Base-by-base conservation (phyloP, 2,329 filamentous ascomycete species). In the Leptoxyphium fumago region DNA sequence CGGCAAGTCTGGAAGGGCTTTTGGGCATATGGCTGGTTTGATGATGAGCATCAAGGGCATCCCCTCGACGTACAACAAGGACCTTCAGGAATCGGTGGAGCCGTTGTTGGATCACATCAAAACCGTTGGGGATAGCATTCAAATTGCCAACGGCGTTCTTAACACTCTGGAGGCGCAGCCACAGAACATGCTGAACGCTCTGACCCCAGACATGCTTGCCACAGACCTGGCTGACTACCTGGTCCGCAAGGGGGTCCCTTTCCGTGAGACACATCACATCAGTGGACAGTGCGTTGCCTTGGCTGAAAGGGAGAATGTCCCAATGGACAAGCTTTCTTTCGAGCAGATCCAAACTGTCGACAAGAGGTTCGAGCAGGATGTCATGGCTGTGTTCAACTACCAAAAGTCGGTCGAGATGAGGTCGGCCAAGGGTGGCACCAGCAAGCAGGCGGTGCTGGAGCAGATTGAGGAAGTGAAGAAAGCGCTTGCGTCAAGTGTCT, bases 31-130 rank as follows among this genome's bases (percentile, higher is more conserved):
- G 77, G 75, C 82, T 5, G 84, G 84, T 32, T 66, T 91, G 50
- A 85, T 85, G 74, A 80, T 79, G 67, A 84, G 78, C 32, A 71
- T 80, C 62, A 81, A 82, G 63, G 82, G 82, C 45, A 74, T 91
- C 26, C 83, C 84, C 2, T 82, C 75, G 38, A 86, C 82, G 2
- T 93, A 93, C 70, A 89, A 93, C 70, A 94, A 93, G 66, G 85
- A 94, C 62, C 65, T 93, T n/a, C 85, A 94, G 64, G 86, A 94
- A 66, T 81, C 77, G 46, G 80, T 84, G 48, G 82, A 93, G 70
- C 81, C 82, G n/a, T 77, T 94, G 66, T 75, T 94, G 41, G 84
- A 93, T 62, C 77, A 80, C 60, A 75, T 88, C 63, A 84, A 87
- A 72, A 89, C 84, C 5, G 73, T 91, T 48, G 74, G 73, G 45